Evolutionary conservation across 179 eudicot genomes (phyloP).

Genomic region (Beta corolliflora): DNA sequence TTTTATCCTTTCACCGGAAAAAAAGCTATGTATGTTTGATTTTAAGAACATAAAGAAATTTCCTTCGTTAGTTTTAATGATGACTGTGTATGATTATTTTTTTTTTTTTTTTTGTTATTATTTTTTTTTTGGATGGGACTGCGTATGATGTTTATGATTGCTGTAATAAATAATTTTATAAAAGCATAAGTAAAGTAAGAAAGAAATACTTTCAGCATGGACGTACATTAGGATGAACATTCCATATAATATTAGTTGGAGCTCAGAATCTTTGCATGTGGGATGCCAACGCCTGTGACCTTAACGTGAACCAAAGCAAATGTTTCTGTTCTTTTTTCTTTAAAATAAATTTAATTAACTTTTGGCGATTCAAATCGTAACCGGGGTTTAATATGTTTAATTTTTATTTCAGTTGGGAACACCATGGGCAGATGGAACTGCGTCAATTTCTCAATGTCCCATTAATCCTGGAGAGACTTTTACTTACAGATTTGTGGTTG

Average conservation of each 20-base stretch:
- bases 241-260: background rate
- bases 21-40: too few relatives aligned
- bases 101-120: too few relatives aligned
- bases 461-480: constrained; percentile 83
- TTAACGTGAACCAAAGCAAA: background rate
- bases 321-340: background rate
- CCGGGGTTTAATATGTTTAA: background rate
- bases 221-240: background rate
- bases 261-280: constrained; percentile 30
- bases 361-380: background rate
- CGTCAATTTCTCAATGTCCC: constrained; percentile 83
- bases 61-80: too few relatives aligned
- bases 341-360: background rate
- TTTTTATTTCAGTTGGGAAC: constrained; percentile 56
- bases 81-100: too few relatives aligned
- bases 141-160: too few relatives aligned
- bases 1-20: too few relatives aligned
- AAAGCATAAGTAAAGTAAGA: too few relatives aligned
- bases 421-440: constrained; percentile 99
- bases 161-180: too few relatives aligned
- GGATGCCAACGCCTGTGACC: background rate
- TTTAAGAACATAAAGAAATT: too few relatives aligned
- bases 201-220: too few relatives aligned
- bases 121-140: too few relatives aligned
- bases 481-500: constrained; percentile 62